Evolutionary conservation across 345 rosid species (phyloP).

Genomic region (Brassica cretica): DNA sequence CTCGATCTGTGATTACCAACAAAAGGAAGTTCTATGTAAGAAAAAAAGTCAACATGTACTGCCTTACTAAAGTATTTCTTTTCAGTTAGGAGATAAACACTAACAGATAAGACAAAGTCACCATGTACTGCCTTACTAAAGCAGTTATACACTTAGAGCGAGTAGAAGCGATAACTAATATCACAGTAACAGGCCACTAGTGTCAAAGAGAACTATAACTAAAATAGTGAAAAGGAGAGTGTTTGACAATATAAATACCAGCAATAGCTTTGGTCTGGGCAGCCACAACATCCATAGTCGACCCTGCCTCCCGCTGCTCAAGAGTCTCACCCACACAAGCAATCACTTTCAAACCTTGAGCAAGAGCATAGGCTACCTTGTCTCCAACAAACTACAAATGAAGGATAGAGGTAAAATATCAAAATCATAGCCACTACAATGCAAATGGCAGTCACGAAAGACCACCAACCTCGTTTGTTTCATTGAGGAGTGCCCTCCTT

Average conservation of each 20-base stretch:
- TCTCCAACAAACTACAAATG: slow-evolving; percentile 73
- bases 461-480: slow-evolving; percentile 63
- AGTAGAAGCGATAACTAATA: background rate
- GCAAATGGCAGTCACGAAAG: background rate
- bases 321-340: slow-evolving; percentile 96
- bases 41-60: background rate
- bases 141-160: background rate
- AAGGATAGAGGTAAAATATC: background rate
- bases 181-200: background rate
- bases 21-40: background rate
- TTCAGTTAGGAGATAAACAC: background rate
- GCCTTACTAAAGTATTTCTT: background rate
- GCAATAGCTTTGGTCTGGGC: slow-evolving; percentile 95
- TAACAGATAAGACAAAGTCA: background rate
- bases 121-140: background rate
- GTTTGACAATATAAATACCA: slow-evolving; percentile 42
- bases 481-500: slow-evolving; percentile 67
- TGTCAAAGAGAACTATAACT: background rate
- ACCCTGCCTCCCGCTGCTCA: slow-evolving; percentile 84
- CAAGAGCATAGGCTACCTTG: slow-evolving; percentile 90
- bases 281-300: slow-evolving; percentile 83
- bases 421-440: background rate
- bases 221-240: background rate
- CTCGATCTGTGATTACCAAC: slow-evolving; percentile 45
- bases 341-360: slow-evolving; percentile 86